Percentiles rank a stretch among this genome's conserved stretches.
Conservation (phyloP, 148 eudicot species). For the Rhododendron griersonianum region DNA sequence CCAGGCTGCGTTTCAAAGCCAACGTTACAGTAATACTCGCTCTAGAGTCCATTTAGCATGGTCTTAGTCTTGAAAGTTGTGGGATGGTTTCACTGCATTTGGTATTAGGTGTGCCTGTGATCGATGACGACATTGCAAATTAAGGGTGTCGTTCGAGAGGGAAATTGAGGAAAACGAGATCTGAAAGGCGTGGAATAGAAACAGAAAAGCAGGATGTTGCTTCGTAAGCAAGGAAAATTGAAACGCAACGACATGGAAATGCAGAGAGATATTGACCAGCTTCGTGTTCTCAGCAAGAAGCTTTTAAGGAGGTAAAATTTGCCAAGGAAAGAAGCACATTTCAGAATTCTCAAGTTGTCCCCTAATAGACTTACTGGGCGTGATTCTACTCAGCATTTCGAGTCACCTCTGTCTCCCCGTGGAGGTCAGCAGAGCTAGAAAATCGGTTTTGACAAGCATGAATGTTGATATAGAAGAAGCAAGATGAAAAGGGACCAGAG, state of each 20-base stretch:
- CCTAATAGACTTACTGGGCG: too few species aligned
- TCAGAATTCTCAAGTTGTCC: neutral
- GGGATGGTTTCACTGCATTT: neutral
- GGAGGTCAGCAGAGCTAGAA: neutral
- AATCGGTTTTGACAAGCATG: neutral
- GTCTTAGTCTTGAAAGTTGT: neutral
- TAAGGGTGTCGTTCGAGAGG: too few species aligned
- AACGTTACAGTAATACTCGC: neutral
- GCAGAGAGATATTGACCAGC: conserved; percentile 60
- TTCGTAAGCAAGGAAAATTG: too few species aligned
- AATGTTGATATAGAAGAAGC: conserved; percentile 8
- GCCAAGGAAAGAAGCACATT: conserved; percentile 49
- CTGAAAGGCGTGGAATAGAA: too few species aligned
- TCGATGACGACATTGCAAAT: too few species aligned
- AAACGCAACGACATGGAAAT: conserved; percentile 34
- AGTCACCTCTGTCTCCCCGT: too few species aligned
- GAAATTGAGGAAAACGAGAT: too few species aligned
- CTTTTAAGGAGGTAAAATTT: conserved; percentile 9
- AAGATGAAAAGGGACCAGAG: conserved; percentile 19
- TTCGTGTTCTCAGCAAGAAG: conserved; percentile 56
- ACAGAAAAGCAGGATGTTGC: too few species aligned
- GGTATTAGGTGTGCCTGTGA: conserved; percentile 1
- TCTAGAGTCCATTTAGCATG: neutral
- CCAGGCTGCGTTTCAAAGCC: conserved; percentile 30
- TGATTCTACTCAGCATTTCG: too few species aligned